phyloP scores from a whole-genome alignment of 2,329 filamentous ascomycete genomes.

The Exophiala aquamarina region DNA sequence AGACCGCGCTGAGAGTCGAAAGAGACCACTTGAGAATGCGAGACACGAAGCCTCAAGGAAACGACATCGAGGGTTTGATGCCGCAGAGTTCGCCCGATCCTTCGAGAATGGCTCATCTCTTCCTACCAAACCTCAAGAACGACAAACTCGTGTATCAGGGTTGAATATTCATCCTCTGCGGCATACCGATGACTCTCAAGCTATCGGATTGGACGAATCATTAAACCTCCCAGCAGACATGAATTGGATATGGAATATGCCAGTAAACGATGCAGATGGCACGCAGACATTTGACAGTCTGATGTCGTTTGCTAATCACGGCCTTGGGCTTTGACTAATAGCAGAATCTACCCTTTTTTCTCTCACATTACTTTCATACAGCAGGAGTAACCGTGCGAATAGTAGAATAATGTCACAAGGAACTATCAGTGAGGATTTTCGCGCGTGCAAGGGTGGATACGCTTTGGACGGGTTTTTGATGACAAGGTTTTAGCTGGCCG shows the following conservation, averaged over 20 bases:
- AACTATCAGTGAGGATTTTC: too few species aligned
- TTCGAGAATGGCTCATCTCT: slow-evolving; percentile 1
- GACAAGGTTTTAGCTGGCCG: too few species aligned
- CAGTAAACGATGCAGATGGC: slow-evolving; percentile 6
- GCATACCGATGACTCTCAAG: not conserved
- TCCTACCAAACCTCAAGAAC: not conserved
- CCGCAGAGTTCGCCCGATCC: slow-evolving; percentile 10
- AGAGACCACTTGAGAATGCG: slow-evolving; percentile 1
- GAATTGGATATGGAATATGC: slow-evolving; percentile 15
- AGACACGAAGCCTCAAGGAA: slow-evolving; percentile 6
- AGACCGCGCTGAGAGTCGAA: slow-evolving; percentile 4
- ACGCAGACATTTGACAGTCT: slow-evolving; percentile 16
- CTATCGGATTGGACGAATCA: not conserved
- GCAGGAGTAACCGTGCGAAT: too few species aligned
- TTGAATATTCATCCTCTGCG: not conserved
- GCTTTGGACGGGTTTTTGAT: too few species aligned
- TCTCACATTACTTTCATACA: too few species aligned
- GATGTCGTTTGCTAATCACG: slow-evolving; percentile 19
- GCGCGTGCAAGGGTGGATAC: too few species aligned
- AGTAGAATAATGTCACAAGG: too few species aligned
- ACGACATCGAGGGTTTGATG: slow-evolving; percentile 16
- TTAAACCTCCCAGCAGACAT: slow-evolving; percentile 8
- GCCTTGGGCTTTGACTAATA: slow-evolving; percentile 6
- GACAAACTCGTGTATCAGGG: not conserved
- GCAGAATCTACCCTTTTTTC: not conserved